These are phyloP conservation scores for Anethum foeniculum DNA, from an alignment of 140 eudicot species.

Conservation along the genomic window DNA sequence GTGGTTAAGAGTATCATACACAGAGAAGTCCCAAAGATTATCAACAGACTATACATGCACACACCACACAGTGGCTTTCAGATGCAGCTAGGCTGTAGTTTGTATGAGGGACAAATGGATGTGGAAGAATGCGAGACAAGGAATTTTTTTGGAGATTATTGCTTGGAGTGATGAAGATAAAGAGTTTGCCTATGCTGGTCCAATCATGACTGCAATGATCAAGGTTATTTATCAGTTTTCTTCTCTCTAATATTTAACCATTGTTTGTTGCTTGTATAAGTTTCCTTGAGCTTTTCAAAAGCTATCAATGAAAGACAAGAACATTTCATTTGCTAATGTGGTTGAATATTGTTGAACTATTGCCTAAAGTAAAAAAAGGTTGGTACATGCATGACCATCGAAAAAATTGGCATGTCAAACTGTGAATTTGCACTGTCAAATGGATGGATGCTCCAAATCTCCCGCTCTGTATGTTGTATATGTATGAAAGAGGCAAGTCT, in stretches of 20 bases:
- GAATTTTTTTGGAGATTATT: constrained; percentile 32
- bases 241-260: background rate
- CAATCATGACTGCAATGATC: constrained; percentile 60
- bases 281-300: background rate
- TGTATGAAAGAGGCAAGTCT: background rate
- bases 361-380: background rate
- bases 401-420: background rate
- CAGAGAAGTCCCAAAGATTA: background rate
- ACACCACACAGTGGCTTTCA: background rate
- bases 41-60: background rate
- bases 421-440: background rate
- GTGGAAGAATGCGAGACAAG: constrained; percentile 67
- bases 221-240: constrained; percentile 28
- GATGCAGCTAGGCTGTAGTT: constrained; percentile 24
- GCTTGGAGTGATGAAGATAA: constrained; percentile 52
- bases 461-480: background rate
- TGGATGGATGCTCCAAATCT: background rate
- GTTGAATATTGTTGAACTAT: background rate
- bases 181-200: constrained; percentile 28
- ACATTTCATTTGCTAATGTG: background rate
- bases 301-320: background rate
- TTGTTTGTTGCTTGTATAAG: background rate
- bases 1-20: background rate
- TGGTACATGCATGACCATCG: background rate
- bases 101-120: constrained; percentile 22